Percentiles rank a stretch among this genome's conserved stretches.
Conservation (phyloP, 164 flowering plant species). For the Chimonanthus salicifolius region DNA sequence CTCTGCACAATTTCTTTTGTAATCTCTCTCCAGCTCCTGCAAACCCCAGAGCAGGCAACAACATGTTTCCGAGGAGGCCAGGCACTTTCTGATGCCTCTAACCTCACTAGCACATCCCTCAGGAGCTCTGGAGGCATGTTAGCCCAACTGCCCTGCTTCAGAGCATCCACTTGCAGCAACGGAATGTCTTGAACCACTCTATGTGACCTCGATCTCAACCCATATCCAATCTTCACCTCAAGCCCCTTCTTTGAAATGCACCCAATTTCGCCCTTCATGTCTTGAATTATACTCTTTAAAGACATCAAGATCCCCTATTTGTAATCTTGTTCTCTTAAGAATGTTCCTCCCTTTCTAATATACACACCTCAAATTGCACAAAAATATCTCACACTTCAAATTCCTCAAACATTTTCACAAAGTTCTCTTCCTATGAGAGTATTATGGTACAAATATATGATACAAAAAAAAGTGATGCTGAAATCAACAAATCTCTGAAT, state of each 20-base stretch:
- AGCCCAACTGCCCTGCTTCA: conserved; percentile 68
- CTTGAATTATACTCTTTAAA: conserved; percentile 56
- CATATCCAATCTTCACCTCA: conserved; percentile 52
- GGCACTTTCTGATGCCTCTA: conserved; percentile 58
- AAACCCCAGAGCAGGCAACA: conserved; percentile 82
- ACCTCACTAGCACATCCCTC: conserved; percentile 58
- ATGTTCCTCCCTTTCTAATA: no score
- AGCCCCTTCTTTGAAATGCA: conserved; percentile 67
- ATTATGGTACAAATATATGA: neutral
- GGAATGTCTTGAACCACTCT: conserved; percentile 53
- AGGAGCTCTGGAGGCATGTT: conserved; percentile 82
- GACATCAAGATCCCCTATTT: conserved; percentile 26
- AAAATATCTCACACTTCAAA: neutral
- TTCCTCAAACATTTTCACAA: neutral
- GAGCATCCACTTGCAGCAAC: conserved; percentile 18
- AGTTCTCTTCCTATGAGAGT: neutral
- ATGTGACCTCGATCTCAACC: conserved; percentile 64
- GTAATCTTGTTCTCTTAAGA: neutral
- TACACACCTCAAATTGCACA: neutral
- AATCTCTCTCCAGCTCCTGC: conserved; percentile 71
- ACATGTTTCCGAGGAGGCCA: conserved; percentile 80
- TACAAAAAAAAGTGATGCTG: no score
- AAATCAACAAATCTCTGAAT: no score
- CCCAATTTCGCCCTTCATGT: conserved; percentile 68
- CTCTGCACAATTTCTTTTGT: conserved; percentile 65